Percentiles rank a stretch among this genome's conserved stretches.
Evolutionary conservation across 2,329 filamentous ascomycete genomes (phyloP).

Genomic region (Curvularia sp.): DNA sequence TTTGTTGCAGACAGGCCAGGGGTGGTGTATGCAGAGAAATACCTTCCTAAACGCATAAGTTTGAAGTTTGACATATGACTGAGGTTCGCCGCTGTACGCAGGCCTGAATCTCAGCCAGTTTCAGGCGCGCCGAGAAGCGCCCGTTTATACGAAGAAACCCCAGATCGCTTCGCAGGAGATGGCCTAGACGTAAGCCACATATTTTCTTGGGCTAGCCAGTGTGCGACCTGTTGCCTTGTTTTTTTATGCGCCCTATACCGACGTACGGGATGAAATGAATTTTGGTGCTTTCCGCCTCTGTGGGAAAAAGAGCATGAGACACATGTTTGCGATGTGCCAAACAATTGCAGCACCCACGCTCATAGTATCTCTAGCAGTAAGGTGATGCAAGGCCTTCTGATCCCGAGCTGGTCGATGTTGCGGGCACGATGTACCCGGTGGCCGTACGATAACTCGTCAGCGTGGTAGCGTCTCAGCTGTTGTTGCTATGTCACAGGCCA

Average conservation of each 20-base stretch:
- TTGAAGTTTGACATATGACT: constrained; percentile 35
- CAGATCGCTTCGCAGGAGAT: neutral
- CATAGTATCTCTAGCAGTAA: neutral
- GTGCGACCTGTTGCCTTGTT: neutral
- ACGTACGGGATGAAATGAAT: neutral
- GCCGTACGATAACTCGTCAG: neutral
- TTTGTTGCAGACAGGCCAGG: constrained; percentile 44
- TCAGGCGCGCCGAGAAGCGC: constrained; percentile 35
- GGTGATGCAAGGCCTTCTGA: neutral
- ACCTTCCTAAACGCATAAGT: constrained; percentile 49
- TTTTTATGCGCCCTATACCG: neutral
- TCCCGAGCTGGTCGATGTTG: neutral
- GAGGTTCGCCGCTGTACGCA: constrained; percentile 32
- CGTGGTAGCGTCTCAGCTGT: neutral
- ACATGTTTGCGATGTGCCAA: neutral
- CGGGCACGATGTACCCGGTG: neutral
- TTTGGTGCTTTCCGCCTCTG: neutral
- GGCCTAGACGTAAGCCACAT: constrained; percentile 5
- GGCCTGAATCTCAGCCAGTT: constrained; percentile 45
- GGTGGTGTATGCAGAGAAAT: constrained; percentile 29
- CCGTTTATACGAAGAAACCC: neutral
- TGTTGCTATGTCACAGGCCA: neutral
- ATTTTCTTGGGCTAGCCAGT: neutral
- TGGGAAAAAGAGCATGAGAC: neutral
- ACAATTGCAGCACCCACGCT: neutral